Conservation (phyloP, 768 basidiomycete genomes). For the Termitomyces sp. region DNA sequence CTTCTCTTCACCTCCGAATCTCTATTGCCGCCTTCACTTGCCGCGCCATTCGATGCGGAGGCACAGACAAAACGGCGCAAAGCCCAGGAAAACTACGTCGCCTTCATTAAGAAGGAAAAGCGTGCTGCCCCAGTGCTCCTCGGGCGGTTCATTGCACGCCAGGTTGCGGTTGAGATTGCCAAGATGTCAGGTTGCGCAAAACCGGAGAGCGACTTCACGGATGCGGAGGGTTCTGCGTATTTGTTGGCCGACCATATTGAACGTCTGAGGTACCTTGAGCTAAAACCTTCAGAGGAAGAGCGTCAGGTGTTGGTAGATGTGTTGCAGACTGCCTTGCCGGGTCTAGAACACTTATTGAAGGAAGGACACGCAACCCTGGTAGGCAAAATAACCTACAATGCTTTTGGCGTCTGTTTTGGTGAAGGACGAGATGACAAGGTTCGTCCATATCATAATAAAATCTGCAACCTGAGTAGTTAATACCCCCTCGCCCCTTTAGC, state of each 20-base stretch:
- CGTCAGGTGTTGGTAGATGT: conserved; percentile 48
- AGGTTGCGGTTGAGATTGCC: conserved; percentile 60
- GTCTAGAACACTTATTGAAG: conserved; percentile 67
- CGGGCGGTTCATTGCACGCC: conserved; percentile 69
- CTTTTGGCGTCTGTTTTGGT: conserved; percentile 66
- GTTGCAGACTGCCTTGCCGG: conserved; percentile 60
- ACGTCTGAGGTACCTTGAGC: conserved; percentile 63
- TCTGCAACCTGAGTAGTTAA: not conserved
- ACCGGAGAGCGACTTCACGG: conserved; percentile 37
- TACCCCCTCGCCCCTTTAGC: conserved; percentile 31
- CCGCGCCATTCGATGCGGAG: conserved; percentile 22
- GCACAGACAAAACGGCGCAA: conserved; percentile 42
- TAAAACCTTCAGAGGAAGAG: conserved; percentile 47
- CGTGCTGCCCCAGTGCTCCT: conserved; percentile 53
- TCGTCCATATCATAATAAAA: conserved; percentile 9
- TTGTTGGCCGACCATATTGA: conserved; percentile 75
- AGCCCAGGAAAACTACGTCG: conserved; percentile 59
- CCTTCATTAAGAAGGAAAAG: conserved; percentile 47
- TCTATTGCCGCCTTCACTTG: conserved; percentile 49
- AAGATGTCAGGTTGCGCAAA: conserved; percentile 38
- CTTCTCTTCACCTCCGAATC: conserved; percentile 70
- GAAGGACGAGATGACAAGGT: conserved; percentile 74
- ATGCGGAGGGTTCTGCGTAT: conserved; percentile 52
- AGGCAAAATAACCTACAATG: conserved; percentile 76
- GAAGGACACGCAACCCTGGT: conserved; percentile 57